A percentile compares a stretch with the other conserved stretches of the same genome.
These are phyloP conservation scores for Venturia oleaginea DNA, from an alignment of 2,329 filamentous ascomycete genomes.

Conservation along the genomic window DNA sequence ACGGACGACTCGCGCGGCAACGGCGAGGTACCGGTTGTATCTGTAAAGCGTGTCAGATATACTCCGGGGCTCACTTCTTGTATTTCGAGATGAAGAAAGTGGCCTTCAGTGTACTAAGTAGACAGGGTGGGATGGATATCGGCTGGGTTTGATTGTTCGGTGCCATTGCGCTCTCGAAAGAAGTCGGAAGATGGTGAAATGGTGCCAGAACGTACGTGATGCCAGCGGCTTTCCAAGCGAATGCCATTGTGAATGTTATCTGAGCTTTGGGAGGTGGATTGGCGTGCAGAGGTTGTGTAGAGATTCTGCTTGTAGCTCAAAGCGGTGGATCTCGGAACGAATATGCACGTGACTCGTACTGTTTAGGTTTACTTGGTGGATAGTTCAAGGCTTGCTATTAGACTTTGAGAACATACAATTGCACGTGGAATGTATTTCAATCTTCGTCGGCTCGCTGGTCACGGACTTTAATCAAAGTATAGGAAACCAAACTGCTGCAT, in stretches of 20 bases:
- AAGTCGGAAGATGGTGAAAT: slow-evolving; percentile 11
- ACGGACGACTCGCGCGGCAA: slow-evolving; percentile 91
- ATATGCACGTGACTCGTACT: background rate
- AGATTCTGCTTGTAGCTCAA: too few relatives aligned
- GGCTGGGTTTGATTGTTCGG: background rate
- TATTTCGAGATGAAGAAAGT: background rate
- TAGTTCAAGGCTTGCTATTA: too few relatives aligned
- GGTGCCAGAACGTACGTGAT: slow-evolving; percentile 62
- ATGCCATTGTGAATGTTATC: slow-evolving; percentile 65
- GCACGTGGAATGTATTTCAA: background rate
- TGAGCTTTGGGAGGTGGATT: background rate
- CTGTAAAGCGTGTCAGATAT: slow-evolving; percentile 41
- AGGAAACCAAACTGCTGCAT: background rate
- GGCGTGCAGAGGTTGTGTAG: background rate
- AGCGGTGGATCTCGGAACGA: too few relatives aligned
- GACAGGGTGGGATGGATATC: background rate
- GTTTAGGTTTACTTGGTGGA: too few relatives aligned
- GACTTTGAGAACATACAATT: background rate
- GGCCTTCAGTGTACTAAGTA: background rate
- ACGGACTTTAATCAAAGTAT: background rate
- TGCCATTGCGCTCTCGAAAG: slow-evolving; percentile 4
- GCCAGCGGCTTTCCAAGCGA: slow-evolving; percentile 97
- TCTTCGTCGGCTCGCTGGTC: background rate
- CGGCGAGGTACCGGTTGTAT: slow-evolving; percentile 99
- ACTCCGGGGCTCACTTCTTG: background rate